A percentile compares a stretch with the other conserved stretches of the same genome.
These are phyloP conservation scores for Didymella glomerata DNA, from an alignment of 2,329 filamentous ascomycete genomes.

Conservation along the genomic window DNA sequence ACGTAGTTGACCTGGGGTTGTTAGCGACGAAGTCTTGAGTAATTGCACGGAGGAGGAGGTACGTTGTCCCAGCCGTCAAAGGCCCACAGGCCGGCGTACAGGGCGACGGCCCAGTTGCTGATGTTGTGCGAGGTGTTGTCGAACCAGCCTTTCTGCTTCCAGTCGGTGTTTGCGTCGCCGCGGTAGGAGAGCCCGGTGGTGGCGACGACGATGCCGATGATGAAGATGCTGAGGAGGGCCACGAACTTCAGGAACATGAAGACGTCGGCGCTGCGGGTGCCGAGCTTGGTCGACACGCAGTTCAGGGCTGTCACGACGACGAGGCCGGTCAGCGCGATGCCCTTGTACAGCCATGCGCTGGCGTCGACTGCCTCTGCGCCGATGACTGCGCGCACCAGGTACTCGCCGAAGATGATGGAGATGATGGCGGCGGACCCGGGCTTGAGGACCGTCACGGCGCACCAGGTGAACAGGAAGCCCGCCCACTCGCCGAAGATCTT, in stretches of 20 bases:
- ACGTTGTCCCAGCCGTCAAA: constrained; percentile 99
- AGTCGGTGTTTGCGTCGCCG: constrained; percentile 79
- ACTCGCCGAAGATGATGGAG: constrained; percentile 97
- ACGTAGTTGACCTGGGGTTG: constrained; percentile 86
- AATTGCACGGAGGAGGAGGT: constrained; percentile 26
- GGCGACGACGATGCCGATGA: constrained; percentile 89
- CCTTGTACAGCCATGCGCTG: constrained; percentile 89
- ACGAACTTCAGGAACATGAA: constrained; percentile 99
- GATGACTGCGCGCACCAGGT: constrained; percentile 86
- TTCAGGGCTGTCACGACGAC: constrained; percentile 83
- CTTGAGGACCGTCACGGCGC: constrained; percentile 91
- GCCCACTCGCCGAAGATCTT: constrained; percentile 96
- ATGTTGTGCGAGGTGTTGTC: constrained; percentile 80
- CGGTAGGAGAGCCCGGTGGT: constrained; percentile 81
- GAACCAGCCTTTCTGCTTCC: constrained; percentile 91
- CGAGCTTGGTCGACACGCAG: constrained; percentile 87
- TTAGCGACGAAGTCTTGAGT: constrained; percentile 21
- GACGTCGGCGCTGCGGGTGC: constrained; percentile 84
- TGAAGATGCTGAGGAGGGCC: constrained; percentile 83
- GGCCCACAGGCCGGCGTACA: constrained; percentile 96
- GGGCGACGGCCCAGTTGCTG: constrained; percentile 88
- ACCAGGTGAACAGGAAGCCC: constrained; percentile 97
- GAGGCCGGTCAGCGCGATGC: constrained; percentile 80
- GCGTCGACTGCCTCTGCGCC: constrained; percentile 84
- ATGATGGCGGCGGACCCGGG: constrained; percentile 94